Conservation (phyloP, 2,329 filamentous ascomycete genomes). For the Ophiostoma himal-ulmi region DNA sequence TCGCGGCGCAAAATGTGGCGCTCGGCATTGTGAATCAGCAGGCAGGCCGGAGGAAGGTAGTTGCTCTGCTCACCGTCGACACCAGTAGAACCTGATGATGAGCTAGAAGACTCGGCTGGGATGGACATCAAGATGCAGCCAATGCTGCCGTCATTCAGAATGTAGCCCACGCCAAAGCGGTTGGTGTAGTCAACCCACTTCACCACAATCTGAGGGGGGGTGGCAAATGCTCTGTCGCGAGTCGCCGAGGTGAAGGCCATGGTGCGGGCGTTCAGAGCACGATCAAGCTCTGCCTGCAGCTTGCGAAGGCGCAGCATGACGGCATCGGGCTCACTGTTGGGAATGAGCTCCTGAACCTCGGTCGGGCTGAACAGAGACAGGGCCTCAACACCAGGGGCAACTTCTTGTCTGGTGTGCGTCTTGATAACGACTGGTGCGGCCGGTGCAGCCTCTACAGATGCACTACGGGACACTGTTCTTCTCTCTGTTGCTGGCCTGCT, state of each 20-base stretch:
- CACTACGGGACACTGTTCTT: slow-evolving; percentile 10
- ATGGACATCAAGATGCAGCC: slow-evolving; percentile 62
- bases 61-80: slow-evolving; percentile 25
- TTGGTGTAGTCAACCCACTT: slow-evolving; percentile 90
- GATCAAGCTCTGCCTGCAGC: slow-evolving; percentile 56
- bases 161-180: slow-evolving; percentile 79
- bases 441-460: slow-evolving; percentile 10
- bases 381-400: slow-evolving; percentile 20
- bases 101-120: slow-evolving; percentile 30
- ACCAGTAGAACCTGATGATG: not conserved
- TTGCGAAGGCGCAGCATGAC: slow-evolving; percentile 51
- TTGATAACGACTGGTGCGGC: not conserved
- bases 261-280: slow-evolving; percentile 57
- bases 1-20: slow-evolving; percentile 59
- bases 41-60: slow-evolving; percentile 61
- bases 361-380: slow-evolving; percentile 51
- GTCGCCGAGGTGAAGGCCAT: slow-evolving; percentile 53
- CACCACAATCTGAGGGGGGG: slow-evolving; percentile 59
- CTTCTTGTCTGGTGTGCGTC: slow-evolving; percentile 3
- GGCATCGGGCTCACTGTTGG: slow-evolving; percentile 51
- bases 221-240: slow-evolving; percentile 52
- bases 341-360: slow-evolving; percentile 47
- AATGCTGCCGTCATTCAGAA: slow-evolving; percentile 73
- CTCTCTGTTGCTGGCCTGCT: slow-evolving; percentile 20
- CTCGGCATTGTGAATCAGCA: slow-evolving; percentile 66